A percentile compares a stretch with the other conserved stretches of the same genome.
phyloP scores from a whole-genome alignment of 2,329 filamentous ascomycete genomes.

The Aquanectria penicillioides region DNA sequence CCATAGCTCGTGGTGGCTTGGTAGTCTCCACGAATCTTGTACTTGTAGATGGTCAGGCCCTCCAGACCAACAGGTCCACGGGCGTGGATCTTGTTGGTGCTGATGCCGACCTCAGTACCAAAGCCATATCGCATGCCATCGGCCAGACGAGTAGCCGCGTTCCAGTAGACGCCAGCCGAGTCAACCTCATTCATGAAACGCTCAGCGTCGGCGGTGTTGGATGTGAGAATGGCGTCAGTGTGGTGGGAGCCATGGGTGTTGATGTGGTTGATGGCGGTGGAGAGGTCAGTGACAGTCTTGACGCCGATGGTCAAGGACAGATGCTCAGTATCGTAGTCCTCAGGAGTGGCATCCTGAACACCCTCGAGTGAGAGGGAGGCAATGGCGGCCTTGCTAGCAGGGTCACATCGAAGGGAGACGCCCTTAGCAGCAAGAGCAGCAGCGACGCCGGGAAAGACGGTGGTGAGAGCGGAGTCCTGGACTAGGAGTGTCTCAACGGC shows the following conservation, averaged over 20 bases:
- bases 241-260: constrained; percentile 93
- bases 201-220: constrained; percentile 73
- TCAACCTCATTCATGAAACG: constrained; percentile 87
- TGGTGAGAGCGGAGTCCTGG: constrained; percentile 74
- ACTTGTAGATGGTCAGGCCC: constrained; percentile 97
- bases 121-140: constrained; percentile 98
- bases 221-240: constrained; percentile 90
- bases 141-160: constrained; percentile 91
- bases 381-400: constrained; percentile 72
- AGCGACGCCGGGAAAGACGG: constrained; percentile 77
- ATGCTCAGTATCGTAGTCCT: constrained; percentile 90
- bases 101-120: constrained; percentile 97
- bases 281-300: constrained; percentile 76
- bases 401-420: constrained; percentile 85
- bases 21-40: constrained; percentile 84
- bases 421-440: constrained; percentile 78
- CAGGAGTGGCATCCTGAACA: constrained; percentile 72
- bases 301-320: constrained; percentile 85
- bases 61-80: constrained; percentile 93
- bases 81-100: constrained; percentile 98
- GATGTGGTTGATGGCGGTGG: constrained; percentile 86
- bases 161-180: constrained; percentile 95
- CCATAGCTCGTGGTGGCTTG: constrained; percentile 84
- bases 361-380: constrained; percentile 53
- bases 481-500: constrained; percentile 91